Evolutionary conservation across 306 rosid genomes (phyloP).

Genomic region (Adenanthera pavonina): DNA sequence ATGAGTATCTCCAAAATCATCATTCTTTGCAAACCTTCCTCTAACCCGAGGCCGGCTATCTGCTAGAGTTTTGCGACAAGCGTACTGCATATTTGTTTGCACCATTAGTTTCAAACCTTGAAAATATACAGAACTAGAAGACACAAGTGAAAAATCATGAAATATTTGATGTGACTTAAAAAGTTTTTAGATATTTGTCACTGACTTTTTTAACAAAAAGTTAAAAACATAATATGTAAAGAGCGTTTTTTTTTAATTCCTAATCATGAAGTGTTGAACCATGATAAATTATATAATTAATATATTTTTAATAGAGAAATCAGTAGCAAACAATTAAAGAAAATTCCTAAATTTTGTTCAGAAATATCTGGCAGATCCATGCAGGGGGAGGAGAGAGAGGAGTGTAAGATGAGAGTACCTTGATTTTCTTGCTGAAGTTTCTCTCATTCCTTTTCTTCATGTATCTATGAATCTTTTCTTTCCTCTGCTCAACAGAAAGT

Average conservation of each 20-base stretch:
- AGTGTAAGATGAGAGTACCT: constrained; percentile 52
- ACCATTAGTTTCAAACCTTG: constrained; percentile 30
- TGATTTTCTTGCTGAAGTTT: constrained; percentile 98
- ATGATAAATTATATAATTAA: not conserved
- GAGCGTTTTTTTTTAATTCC: not conserved
- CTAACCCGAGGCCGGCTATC: constrained; percentile 97
- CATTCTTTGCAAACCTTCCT: constrained; percentile 97
- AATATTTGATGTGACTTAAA: not conserved
- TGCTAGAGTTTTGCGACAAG: constrained; percentile 93
- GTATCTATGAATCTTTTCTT: constrained; percentile 94
- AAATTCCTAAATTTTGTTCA: too few species aligned
- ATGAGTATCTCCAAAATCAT: constrained; percentile 77
- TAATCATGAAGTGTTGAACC: not conserved
- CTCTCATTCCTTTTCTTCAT: constrained; percentile 95
- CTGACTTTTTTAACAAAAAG: not conserved
- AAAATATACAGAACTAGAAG: not conserved
- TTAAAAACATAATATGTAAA: not conserved
- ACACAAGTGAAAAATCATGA: not conserved
- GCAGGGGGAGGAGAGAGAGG: not conserved
- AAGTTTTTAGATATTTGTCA: not conserved
- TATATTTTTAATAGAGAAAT: too few species aligned
- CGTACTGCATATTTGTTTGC: constrained; percentile 66
- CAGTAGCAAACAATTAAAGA: too few species aligned
- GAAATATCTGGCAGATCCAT: not conserved
- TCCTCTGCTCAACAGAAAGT: constrained; percentile 91